These are phyloP conservation scores for Pleurotus tuoliensis DNA, from an alignment of 768 basidiomycete species.

Conservation along the genomic window DNA sequence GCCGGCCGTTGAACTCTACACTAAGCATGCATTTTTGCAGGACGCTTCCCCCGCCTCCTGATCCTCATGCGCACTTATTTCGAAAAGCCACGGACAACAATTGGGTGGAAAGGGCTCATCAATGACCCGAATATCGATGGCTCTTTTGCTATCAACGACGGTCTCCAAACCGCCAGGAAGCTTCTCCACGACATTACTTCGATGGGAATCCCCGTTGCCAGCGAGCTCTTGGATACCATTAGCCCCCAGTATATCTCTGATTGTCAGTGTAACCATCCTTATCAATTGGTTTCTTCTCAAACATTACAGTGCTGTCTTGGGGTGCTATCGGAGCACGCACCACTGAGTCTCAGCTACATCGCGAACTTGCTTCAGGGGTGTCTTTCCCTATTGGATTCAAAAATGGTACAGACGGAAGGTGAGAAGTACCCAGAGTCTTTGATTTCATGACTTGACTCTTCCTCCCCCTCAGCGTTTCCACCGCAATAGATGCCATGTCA, in stretches of 20 bases:
- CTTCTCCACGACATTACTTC: constrained; percentile 82
- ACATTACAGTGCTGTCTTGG: constrained; percentile 59
- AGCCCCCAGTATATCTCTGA: constrained; percentile 88
- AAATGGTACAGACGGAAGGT: constrained; percentile 89
- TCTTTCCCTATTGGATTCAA: constrained; percentile 98
- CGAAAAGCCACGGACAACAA: constrained; percentile 93
- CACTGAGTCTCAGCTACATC: constrained; percentile 91
- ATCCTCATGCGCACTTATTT: constrained; percentile 99
- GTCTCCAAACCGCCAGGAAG: constrained; percentile 82
- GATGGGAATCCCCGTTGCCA: constrained; percentile 90
- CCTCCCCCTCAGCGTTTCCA: constrained; percentile 77
- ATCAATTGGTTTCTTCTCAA: not conserved
- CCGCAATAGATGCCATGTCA: constrained; percentile 94
- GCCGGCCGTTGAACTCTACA: not conserved
- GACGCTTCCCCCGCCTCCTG: constrained; percentile 47
- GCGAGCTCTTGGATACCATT: constrained; percentile 81
- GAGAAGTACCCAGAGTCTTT: constrained; percentile 15
- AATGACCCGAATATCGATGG: constrained; percentile 95
- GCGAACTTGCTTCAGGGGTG: constrained; percentile 82
- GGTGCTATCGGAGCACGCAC: constrained; percentile 94
- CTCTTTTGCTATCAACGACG: constrained; percentile 94
- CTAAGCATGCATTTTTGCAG: not conserved
- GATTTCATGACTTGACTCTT: constrained; percentile 91
- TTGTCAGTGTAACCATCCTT: constrained; percentile 46
- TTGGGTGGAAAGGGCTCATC: constrained; percentile 99